phyloP scores from a whole-genome alignment of 768 basidiomycete species.

The Neoboletus brunneissimus region DNA sequence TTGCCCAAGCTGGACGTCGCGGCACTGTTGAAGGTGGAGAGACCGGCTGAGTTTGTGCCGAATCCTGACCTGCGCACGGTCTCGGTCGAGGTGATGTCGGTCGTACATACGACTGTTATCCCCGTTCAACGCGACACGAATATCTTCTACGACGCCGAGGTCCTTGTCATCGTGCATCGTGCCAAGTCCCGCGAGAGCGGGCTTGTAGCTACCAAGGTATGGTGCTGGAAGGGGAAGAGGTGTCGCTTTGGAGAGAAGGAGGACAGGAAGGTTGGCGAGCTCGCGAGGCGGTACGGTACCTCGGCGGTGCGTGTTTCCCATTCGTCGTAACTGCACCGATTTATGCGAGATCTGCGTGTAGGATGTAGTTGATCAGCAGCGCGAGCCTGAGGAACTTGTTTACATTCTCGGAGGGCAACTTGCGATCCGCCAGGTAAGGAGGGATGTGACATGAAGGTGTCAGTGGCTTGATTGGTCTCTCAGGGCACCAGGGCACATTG shows the following conservation, averaged over 20 bases:
- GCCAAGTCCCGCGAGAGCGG: conserved; percentile 62
- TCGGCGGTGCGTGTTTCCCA: conserved; percentile 44
- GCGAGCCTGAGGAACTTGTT: conserved; percentile 64
- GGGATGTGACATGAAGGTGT: neutral
- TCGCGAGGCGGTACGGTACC: conserved; percentile 73
- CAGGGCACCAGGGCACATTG: conserved; percentile 74
- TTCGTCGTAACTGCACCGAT: neutral
- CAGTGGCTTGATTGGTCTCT: conserved; percentile 3
- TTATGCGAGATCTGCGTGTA: conserved; percentile 6
- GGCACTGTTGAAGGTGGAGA: conserved; percentile 37
- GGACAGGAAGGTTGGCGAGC: conserved; percentile 62
- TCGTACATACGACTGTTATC: conserved; percentile 50
- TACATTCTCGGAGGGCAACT: conserved; percentile 63
- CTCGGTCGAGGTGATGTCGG: conserved; percentile 69
- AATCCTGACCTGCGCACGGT: conserved; percentile 49
- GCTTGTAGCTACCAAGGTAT: conserved; percentile 65
- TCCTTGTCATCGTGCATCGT: conserved; percentile 66
- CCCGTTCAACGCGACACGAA: conserved; percentile 44
- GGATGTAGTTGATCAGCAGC: conserved; percentile 51
- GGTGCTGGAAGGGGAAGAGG: conserved; percentile 72
- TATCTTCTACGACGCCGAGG: conserved; percentile 74
- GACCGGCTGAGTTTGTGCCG: conserved; percentile 12
- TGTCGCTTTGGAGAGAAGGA: conserved; percentile 56
- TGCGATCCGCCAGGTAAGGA: conserved; percentile 68
- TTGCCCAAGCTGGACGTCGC: conserved; percentile 50